Evolutionary conservation across 2,329 filamentous ascomycete species (phyloP).

Genomic region (Aspergillus puulaauensis): DNA sequence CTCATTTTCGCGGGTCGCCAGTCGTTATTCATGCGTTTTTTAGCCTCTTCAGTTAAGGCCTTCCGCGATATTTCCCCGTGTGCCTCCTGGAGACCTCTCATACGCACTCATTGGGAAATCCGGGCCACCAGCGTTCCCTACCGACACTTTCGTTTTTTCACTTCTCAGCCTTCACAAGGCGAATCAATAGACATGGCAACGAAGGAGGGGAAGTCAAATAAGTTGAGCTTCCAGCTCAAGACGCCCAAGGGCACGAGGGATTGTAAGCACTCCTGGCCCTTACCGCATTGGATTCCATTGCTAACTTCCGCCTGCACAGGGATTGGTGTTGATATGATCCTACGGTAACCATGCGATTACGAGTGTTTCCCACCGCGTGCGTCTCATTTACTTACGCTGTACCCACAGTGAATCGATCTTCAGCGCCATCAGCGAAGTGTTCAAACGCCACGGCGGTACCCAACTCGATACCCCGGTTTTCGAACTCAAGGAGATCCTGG

Average conservation of each 20-base stretch:
- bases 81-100: constrained; percentile 1
- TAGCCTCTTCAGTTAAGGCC: constrained; percentile 9
- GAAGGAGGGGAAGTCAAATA: constrained; percentile 37
- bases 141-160: constrained; percentile 7
- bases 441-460: constrained; percentile 79
- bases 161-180: constrained; percentile 1
- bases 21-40: constrained; percentile 13
- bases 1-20: constrained; percentile 8
- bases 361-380: constrained; percentile 61
- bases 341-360: constrained; percentile 4
- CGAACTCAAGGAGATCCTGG: constrained; percentile 80
- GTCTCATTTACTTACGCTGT: constrained; percentile 37
- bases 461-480: constrained; percentile 82
- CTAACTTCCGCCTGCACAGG: not conserved
- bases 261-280: constrained; percentile 43
- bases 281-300: not conserved
- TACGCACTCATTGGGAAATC: constrained; percentile 9
- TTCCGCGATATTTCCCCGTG: constrained; percentile 4
- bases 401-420: constrained; percentile 55
- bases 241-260: constrained; percentile 90
- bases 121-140: constrained; percentile 5
- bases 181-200: constrained; percentile 17
- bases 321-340: constrained; percentile 12
- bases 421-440: constrained; percentile 70
- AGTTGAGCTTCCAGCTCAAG: constrained; percentile 67